Conservation (phyloP, 1,284 basidiomycete species). For the Hemileia vastatrix region DNA sequence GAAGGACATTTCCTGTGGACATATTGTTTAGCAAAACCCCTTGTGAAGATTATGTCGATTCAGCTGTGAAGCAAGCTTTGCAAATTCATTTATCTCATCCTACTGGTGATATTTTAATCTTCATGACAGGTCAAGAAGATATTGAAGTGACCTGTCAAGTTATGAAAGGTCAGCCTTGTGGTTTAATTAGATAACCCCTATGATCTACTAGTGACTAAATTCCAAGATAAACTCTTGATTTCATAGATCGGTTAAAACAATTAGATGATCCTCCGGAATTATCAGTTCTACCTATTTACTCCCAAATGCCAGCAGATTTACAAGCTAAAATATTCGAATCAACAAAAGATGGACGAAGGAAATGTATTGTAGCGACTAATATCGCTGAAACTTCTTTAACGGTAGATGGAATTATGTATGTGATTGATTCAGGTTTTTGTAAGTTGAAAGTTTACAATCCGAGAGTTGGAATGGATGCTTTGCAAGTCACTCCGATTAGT, state of each 20-base stretch:
- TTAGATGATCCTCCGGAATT: conserved; percentile 78
- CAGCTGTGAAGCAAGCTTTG: conserved; percentile 91
- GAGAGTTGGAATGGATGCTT: conserved; percentile 96
- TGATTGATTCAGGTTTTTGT: conserved; percentile 91
- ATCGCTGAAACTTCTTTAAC: conserved; percentile 96
- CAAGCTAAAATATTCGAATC: conserved; percentile 97
- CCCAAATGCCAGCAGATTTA: conserved; percentile 97
- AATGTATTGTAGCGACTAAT: conserved; percentile 97
- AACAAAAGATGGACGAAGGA: conserved; percentile 83
- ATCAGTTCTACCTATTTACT: conserved; percentile 91
- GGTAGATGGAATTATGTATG: conserved; percentile 96
- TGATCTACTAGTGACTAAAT: not conserved
- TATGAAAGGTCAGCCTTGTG: conserved; percentile 67
- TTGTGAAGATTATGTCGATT: conserved; percentile 97
- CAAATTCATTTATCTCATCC: conserved; percentile 90
- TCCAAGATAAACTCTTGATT: not conserved
- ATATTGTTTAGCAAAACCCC: conserved; percentile 91
- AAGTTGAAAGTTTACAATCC: conserved; percentile 99
- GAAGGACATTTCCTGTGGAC: conserved; percentile 96
- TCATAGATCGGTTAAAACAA: conserved; percentile 75
- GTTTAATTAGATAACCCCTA: not conserved
- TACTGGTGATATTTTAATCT: conserved; percentile 92
- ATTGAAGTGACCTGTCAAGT: conserved; percentile 93
- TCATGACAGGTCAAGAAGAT: conserved; percentile 99
- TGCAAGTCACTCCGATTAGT: conserved; percentile 95